Percentiles rank a stretch among this genome's conserved stretches.
phyloP scores from a whole-genome alignment of 352 stramenopile species.

The Blastocystis sp. region DNA sequence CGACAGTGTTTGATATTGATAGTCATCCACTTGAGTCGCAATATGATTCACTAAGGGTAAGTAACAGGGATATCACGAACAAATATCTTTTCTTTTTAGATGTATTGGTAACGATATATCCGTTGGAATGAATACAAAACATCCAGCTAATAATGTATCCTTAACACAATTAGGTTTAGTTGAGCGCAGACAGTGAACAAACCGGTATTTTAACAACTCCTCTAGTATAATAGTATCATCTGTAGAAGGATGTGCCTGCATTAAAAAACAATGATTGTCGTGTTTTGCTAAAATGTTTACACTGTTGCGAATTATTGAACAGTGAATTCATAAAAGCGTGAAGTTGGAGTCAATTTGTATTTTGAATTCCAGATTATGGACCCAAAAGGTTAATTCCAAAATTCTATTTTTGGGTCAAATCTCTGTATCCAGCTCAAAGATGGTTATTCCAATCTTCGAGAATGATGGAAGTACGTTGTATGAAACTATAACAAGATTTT shows the following conservation, averaged over 20 bases:
- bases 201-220: not conserved
- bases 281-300: too few species aligned
- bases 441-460: slow-evolving; percentile 1
- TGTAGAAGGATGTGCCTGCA: too few species aligned
- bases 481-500: not conserved
- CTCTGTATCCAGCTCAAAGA: not conserved
- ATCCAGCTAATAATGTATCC: slow-evolving; percentile 19
- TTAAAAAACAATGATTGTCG: too few species aligned
- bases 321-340: too few species aligned
- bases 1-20: slow-evolving; percentile 19
- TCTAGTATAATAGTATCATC: not conserved
- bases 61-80: not conserved
- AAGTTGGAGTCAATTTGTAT: too few species aligned
- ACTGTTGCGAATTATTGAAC: too few species aligned
- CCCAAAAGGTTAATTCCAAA: too few species aligned
- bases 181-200: not conserved
- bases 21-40: not conserved
- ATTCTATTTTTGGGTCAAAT: too few species aligned
- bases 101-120: slow-evolving; percentile 27
- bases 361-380: too few species aligned
- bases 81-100: slow-evolving; percentile 52
- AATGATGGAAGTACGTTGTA: not conserved
- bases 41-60: slow-evolving; percentile 52
- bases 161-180: slow-evolving; percentile 7
- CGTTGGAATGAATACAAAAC: slow-evolving; percentile 22